These are phyloP conservation scores for Aspergillus nanangensis DNA, from an alignment of 495 filamentous ascomycete species.

Conservation along the genomic window DNA sequence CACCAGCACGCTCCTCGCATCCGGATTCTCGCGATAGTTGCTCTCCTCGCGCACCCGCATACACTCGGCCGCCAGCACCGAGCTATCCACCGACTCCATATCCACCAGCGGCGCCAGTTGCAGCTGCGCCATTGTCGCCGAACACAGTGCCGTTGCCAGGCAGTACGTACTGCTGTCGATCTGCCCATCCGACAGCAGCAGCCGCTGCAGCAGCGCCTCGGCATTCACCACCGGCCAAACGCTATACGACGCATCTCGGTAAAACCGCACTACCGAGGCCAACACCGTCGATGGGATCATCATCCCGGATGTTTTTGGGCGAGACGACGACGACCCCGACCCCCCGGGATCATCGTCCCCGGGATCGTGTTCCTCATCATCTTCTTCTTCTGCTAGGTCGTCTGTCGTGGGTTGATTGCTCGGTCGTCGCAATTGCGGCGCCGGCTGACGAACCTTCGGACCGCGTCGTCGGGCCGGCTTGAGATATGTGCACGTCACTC, in stretches of 20 bases:
- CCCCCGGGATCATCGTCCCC: not conserved
- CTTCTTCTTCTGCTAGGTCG: not conserved
- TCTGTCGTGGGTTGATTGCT: not conserved
- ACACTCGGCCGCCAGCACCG: conserved; percentile 18
- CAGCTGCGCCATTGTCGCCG: conserved; percentile 31
- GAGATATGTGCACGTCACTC: conserved; percentile 24
- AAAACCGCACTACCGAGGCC: conserved; percentile 15
- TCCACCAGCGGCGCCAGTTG: conserved; percentile 17
- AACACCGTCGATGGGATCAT: conserved; percentile 13
- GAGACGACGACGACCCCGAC: not conserved
- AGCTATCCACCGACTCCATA: conserved; percentile 12
- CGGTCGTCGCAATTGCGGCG: too few species aligned
- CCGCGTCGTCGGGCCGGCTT: conserved; percentile 24
- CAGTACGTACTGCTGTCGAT: conserved; percentile 9
- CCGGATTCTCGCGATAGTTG: conserved; percentile 9
- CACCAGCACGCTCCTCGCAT: conserved; percentile 17
- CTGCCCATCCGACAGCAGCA: conserved; percentile 10
- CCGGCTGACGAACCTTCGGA: conserved; percentile 20
- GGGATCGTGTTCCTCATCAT: not conserved
- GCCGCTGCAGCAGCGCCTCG: conserved; percentile 9
- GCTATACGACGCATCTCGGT: conserved; percentile 23
- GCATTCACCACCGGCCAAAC: conserved; percentile 30
- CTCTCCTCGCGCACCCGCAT: conserved; percentile 15
- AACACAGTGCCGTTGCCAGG: conserved; percentile 24
- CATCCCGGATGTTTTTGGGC: not conserved